Evolutionary conservation across 2,329 filamentous ascomycete species (phyloP).

Genomic region (Sclerotinia borealis): DNA sequence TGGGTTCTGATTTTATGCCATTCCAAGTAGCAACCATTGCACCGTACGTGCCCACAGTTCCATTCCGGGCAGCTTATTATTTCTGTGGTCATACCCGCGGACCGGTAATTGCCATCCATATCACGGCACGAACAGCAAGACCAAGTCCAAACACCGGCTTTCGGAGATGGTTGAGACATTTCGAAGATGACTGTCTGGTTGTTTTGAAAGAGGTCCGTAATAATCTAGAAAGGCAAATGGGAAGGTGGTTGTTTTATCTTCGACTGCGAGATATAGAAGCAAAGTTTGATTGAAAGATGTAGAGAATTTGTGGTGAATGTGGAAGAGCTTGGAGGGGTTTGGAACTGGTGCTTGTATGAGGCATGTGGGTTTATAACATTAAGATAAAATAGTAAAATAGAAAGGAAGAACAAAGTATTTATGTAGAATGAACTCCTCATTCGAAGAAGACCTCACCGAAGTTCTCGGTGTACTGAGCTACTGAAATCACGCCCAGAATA

Average conservation of each 20-base stretch:
- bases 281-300: background rate
- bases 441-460: background rate
- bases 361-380: background rate
- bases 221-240: background rate
- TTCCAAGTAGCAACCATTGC: background rate
- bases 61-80: background rate
- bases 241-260: background rate
- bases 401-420: background rate
- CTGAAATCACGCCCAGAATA: background rate
- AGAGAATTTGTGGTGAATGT: background rate
- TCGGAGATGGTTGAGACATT: constrained; percentile 3
- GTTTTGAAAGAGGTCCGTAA: background rate
- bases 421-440: background rate
- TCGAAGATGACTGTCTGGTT: background rate
- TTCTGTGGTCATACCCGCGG: constrained; percentile 5
- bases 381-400: background rate
- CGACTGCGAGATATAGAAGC: background rate
- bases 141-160: background rate
- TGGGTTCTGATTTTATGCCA: background rate
- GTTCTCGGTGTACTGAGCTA: background rate
- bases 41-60: background rate
- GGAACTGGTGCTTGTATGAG: background rate
- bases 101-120: background rate
- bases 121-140: constrained; percentile 5
- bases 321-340: background rate